Percentiles rank a stretch among this genome's conserved stretches.
phyloP scores from a whole-genome alignment of 495 filamentous ascomycete genomes.

The Polyplosphaeria fusca region DNA sequence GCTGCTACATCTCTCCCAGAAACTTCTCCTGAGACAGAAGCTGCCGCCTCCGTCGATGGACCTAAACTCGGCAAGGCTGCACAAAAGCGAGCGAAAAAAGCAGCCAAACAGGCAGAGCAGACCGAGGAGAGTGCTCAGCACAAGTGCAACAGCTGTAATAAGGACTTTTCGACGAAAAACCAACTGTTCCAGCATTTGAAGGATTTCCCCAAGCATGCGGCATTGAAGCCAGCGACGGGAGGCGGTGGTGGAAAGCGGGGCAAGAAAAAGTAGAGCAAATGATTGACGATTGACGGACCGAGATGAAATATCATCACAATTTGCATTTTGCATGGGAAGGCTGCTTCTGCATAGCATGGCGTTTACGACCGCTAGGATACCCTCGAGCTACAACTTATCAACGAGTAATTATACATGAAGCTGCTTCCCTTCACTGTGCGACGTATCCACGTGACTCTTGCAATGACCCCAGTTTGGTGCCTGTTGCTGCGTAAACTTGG shows the following conservation, averaged over 20 bases:
- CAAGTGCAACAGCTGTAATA: slow-evolving; percentile 60
- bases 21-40: slow-evolving; percentile 29
- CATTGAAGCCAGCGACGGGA: slow-evolving; percentile 42
- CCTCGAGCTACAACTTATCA: no score
- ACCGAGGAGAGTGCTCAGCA: slow-evolving; percentile 43
- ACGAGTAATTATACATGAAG: no score
- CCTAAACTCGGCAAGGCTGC: slow-evolving; percentile 83
- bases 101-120: slow-evolving; percentile 55
- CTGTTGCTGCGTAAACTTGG: no score
- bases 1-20: neutral
- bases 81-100: slow-evolving; percentile 78
- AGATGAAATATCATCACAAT: no score
- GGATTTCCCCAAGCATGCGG: slow-evolving; percentile 59
- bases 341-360: no score
- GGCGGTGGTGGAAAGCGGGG: slow-evolving; percentile 4
- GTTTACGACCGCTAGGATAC: no score
- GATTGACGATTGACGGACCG: no score
- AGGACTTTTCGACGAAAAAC: slow-evolving; percentile 62
- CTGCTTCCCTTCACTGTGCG: no score
- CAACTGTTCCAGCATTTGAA: slow-evolving; percentile 73
- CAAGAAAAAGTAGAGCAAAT: slow-evolving; percentile 20
- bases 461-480: no score
- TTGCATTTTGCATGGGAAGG: no score
- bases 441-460: no score
- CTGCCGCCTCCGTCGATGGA: neutral